phyloP scores from a whole-genome alignment of 176 grass and related monocot genomes.

The Canna indica region DNA sequence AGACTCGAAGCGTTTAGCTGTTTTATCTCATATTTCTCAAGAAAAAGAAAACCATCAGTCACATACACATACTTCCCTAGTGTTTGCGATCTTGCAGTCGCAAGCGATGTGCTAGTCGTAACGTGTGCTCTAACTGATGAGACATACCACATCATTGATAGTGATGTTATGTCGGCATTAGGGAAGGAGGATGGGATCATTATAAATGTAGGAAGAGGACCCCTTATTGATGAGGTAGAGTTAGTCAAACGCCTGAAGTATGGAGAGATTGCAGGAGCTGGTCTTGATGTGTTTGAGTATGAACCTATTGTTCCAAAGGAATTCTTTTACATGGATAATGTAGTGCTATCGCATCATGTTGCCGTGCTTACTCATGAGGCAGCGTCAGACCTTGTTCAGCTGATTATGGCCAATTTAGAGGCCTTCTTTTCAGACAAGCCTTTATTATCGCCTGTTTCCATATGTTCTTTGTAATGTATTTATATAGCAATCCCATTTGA shows the following conservation, averaged over 20 bases:
- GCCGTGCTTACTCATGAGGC: not conserved
- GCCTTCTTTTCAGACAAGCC: not conserved
- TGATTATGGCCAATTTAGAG: not conserved
- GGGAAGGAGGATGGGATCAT: not conserved
- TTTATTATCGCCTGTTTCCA: not conserved
- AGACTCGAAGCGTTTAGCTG: constrained; percentile 48
- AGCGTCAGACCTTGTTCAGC: not conserved
- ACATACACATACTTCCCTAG: not conserved
- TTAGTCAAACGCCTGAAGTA: constrained; percentile 1
- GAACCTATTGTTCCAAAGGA: constrained; percentile 3
- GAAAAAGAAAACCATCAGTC: constrained; percentile 4
- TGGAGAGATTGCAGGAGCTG: not conserved
- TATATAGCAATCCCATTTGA: too few relatives aligned
- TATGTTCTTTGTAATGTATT: not conserved
- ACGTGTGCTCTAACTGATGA: constrained; percentile 1
- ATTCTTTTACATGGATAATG: constrained; percentile 2
- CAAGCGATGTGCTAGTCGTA: not conserved
- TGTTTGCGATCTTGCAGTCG: not conserved
- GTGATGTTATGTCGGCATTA: not conserved
- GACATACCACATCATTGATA: not conserved
- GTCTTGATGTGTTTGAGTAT: not conserved
- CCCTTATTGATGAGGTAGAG: constrained; percentile 5
- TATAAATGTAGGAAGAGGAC: constrained; percentile 6
- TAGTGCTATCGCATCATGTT: not conserved
- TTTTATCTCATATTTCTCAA: constrained; percentile 14